Evolutionary conservation across 2,329 filamentous ascomycete genomes (phyloP).

Genomic region (Cladosporium halotolerans): DNA sequence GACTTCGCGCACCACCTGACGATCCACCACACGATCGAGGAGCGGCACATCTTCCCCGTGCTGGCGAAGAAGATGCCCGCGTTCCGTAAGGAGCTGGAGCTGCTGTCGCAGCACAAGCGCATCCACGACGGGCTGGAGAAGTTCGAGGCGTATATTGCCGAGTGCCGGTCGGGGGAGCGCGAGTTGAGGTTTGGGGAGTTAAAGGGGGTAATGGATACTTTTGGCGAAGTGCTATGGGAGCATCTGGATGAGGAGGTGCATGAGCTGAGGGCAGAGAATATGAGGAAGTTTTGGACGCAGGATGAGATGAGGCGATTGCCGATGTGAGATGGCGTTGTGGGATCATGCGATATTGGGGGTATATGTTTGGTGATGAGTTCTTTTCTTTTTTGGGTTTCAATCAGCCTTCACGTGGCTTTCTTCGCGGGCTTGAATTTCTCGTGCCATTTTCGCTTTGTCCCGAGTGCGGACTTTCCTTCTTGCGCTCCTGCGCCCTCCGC

Average conservation of each 20-base stretch:
- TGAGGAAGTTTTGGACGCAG: constrained; percentile 73
- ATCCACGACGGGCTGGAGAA: constrained; percentile 59
- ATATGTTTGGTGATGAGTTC: not conserved
- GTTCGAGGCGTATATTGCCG: constrained; percentile 27
- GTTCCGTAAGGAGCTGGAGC: constrained; percentile 59
- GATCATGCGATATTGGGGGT: not conserved
- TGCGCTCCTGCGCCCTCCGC: constrained; percentile 7
- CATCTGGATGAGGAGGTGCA: constrained; percentile 82
- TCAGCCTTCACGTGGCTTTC: constrained; percentile 15
- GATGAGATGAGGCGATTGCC: constrained; percentile 67
- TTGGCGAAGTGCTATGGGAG: constrained; percentile 71
- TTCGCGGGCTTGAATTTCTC: constrained; percentile 32
- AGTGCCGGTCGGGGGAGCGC: constrained; percentile 51
- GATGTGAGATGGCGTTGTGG: constrained; percentile 45
- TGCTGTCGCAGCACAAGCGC: constrained; percentile 67
- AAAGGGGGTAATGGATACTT: constrained; percentile 67
- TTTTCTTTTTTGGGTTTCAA: not conserved
- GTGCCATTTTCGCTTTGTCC: constrained; percentile 34
- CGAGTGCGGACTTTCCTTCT: constrained; percentile 20
- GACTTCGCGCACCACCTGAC: constrained; percentile 65
- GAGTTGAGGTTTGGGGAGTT: constrained; percentile 54
- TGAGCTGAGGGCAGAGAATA: constrained; percentile 75
- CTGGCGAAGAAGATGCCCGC: constrained; percentile 73
- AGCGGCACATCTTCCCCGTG: constrained; percentile 71
- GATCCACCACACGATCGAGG: constrained; percentile 76